phyloP scores from a whole-genome alignment of 2,329 filamentous ascomycete species.

The Penicillium sp. region DNA sequence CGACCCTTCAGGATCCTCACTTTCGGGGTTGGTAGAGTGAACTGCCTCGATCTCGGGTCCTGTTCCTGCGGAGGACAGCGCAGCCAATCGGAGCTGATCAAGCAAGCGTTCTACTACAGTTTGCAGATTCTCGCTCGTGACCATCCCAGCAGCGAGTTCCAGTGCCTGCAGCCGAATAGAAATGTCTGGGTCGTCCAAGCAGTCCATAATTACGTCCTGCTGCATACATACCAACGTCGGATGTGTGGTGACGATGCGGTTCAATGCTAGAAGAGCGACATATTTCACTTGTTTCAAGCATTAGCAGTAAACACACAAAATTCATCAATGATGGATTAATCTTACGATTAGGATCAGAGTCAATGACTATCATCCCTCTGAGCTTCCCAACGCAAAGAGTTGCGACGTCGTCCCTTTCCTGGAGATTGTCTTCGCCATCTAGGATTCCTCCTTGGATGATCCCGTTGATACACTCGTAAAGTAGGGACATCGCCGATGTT shows the following conservation, averaged over 20 bases:
- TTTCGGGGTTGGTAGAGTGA: conserved; percentile 11
- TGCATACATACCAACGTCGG: conserved; percentile 86
- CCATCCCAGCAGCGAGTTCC: conserved; percentile 91
- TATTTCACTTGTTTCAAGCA: conserved; percentile 73
- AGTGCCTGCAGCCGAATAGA: conserved; percentile 92
- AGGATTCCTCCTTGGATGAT: conserved; percentile 97
- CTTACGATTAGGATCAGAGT: conserved; percentile 90
- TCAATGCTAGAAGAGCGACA: conserved; percentile 91
- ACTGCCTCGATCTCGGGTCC: conserved; percentile 38
- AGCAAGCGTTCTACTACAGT: conserved; percentile 84
- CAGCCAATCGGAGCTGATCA: conserved; percentile 73
- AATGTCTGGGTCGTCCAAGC: conserved; percentile 93
- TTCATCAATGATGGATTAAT: conserved; percentile 18
- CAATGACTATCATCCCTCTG: conserved; percentile 88
- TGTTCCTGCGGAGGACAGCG: conserved; percentile 57
- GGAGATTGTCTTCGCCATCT: conserved; percentile 74
- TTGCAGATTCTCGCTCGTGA: conserved; percentile 81
- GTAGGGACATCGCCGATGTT: conserved; percentile 93
- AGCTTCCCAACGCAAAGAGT: conserved; percentile 90
- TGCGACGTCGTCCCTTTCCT: conserved; percentile 88
- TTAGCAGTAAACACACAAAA: conserved; percentile 5
- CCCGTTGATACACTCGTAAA: conserved; percentile 98
- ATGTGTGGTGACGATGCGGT: conserved; percentile 88
- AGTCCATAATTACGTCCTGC: conserved; percentile 94
- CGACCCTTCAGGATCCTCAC: neutral